These are phyloP conservation scores for Colletotrichum sp. DNA, from an alignment of 2,329 filamentous ascomycete species.

Conservation along the genomic window DNA sequence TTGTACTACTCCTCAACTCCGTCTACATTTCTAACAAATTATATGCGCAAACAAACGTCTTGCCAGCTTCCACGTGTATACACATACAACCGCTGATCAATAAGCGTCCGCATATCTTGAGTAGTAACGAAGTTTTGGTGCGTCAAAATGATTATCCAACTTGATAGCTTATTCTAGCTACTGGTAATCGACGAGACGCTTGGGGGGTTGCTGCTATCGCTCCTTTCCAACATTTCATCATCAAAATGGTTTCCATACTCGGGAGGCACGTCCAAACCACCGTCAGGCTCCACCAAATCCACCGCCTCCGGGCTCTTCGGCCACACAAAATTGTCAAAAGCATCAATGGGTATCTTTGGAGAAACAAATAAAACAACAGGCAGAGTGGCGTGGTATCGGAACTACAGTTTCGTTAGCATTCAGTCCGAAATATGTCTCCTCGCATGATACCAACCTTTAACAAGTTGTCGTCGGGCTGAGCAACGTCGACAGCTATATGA, in stretches of 20 bases:
- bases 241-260: not conserved
- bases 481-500: not conserved
- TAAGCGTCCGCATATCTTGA: not conserved
- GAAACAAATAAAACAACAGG: not conserved
- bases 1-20: not conserved
- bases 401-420: not conserved
- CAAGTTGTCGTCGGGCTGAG: not conserved
- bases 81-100: not conserved
- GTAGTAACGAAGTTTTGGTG: accelerated
- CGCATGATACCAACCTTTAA: not conserved
- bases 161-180: not conserved
- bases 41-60: accelerated
- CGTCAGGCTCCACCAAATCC: too few species aligned
- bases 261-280: not conserved
- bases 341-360: not conserved
- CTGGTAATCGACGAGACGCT: not conserved
- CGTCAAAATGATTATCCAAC: not conserved
- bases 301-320: not conserved
- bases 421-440: accelerated
- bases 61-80: not conserved
- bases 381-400: not conserved
- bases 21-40: not conserved
- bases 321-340: not conserved
- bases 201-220: not conserved
- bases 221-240: not conserved